phyloP scores from a whole-genome alignment of 768 basidiomycete species.

The Mycena belliarum region DNA sequence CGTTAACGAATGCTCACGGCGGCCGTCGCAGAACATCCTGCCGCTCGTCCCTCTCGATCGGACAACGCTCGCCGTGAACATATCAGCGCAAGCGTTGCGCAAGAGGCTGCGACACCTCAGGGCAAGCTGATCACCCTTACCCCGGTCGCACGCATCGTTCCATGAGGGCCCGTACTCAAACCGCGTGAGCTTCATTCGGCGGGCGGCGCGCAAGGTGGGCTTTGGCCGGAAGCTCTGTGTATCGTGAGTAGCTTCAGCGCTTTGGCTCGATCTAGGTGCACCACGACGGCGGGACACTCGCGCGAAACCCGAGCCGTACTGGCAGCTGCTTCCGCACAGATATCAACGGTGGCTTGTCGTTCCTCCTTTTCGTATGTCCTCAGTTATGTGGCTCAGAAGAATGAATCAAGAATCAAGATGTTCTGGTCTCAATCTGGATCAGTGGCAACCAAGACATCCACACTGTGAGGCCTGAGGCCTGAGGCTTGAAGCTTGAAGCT shows the following conservation, averaged over 20 bases:
- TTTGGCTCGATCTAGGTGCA: conserved; percentile 86
- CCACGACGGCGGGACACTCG: conserved; percentile 70
- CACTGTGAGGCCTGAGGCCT: too few species aligned
- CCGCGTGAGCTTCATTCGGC: conserved; percentile 89
- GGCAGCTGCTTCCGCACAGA: background rate
- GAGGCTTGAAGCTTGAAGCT: too few species aligned
- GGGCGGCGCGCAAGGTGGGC: conserved; percentile 84
- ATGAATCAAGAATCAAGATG: too few species aligned
- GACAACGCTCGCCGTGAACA: conserved; percentile 97
- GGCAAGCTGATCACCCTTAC: conserved; percentile 80
- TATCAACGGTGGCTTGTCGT: too few species aligned
- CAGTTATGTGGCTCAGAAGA: too few species aligned
- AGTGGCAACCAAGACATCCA: too few species aligned
- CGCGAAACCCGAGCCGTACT: conserved; percentile 68
- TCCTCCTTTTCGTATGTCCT: too few species aligned
- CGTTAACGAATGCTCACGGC: background rate
- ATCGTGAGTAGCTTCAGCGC: conserved; percentile 80
- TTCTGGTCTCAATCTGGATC: too few species aligned
- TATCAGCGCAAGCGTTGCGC: conserved; percentile 61
- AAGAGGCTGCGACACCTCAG: conserved; percentile 29
- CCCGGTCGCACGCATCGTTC: conserved; percentile 84
- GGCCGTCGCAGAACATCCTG: conserved; percentile 71
- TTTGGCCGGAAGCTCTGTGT: conserved; percentile 79
- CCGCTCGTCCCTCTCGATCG: conserved; percentile 96
- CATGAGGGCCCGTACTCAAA: conserved; percentile 94